Base-by-base conservation (phyloP, 805 yeast genomes). In the Candida quercuum region DNA sequence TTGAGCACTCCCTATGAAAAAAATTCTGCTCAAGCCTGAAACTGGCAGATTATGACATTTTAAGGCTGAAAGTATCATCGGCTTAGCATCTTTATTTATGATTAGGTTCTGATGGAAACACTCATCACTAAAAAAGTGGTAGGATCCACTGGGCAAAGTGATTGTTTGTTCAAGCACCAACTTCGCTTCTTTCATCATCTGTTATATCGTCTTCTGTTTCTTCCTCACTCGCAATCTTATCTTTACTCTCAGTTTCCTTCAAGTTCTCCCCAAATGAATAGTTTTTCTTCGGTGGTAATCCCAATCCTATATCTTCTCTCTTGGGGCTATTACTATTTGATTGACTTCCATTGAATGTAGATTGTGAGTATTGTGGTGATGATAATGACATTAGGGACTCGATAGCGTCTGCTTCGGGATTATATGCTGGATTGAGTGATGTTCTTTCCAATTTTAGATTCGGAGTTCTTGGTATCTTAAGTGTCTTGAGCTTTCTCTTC, bases 361-460 rank as follows among this genome's bases (percentile, higher is more conserved):
- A 21, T 13, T 34, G 29, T 11, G 25, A 34, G 26, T 52, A 51
- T 31, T 53, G 53, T 7, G 64, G 63, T 1, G 63, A 57, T 10
- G 63, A 50, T 18, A 60, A 43, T 5, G 63, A 57, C 61, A 60
- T 60, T 15, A 60, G 40, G 3, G 64, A 57, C 33, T 60, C 62
- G 2, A 59, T 52, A 5, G 61, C 64, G 33, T 56, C 61, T 13
- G 49, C 61, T 42, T 58, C 59, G 8, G 54, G 45, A 3, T 54
- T 52, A 17, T 40, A 35, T 18, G 39, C 19, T 24, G 35, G 39
- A 24, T 44, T 51, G 42, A 45, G 43, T n/a, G 55, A 53, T 19
- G 26, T n/a, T 20, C 24, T 26, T 12, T 28, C 31, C 12, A 54
- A 49, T 31, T 56, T 45, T 3, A 60, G 42, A 3, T 62, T 61